Evolutionary conservation across 495 filamentous ascomycete species (phyloP), one percentile per base, ranked within the genome.

Genomic region (Penicillium odoratum): DNA sequence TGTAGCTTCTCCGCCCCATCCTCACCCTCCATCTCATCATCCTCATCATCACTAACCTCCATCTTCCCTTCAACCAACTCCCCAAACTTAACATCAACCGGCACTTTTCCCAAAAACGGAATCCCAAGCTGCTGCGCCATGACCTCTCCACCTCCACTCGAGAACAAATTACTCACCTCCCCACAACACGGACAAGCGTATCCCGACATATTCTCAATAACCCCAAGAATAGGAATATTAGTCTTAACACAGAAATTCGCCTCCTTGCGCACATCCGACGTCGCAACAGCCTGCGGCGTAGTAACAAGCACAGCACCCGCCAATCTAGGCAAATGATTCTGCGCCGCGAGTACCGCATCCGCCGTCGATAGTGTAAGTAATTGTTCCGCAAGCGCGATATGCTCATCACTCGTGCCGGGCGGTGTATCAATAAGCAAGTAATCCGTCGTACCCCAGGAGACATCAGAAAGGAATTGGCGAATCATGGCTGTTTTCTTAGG

Each of bases 401-500:
- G 94, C 71, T 98, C 94, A 71, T 98, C 94, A 50, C 90, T 94
- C 9, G 94, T 98, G 15, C 94, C 94, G 0, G 94, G 94, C 28
- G 94, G 94, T 3, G 94, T 98, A 75, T 98, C 94, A 61, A 98
- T 88, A 51, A 98, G 82, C 9, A 98, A 81, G 72, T 90, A 97
- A 70, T 97, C 92, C 31, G 92, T 82, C 10, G 83, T 78, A 31
- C 87, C 89, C 94, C 94, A 98, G n/a, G 87, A 82, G 6, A 96
- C 93, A 69, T 97, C 92, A 0, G 88, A 85, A 26, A 98, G 78
- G 67, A 98, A 98, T 66, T 98, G 94, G 31, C 90, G 87, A 43
- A 98, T 92, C 94, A 98, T 98, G 30, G 95, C 95, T 8, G 95
- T 98, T 76, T 98, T 98, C 75, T 98, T 98, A 1, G 94, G 94